These are phyloP conservation scores for Xylaria longipes DNA, from an alignment of 495 filamentous ascomycete species.

Conservation along the genomic window DNA sequence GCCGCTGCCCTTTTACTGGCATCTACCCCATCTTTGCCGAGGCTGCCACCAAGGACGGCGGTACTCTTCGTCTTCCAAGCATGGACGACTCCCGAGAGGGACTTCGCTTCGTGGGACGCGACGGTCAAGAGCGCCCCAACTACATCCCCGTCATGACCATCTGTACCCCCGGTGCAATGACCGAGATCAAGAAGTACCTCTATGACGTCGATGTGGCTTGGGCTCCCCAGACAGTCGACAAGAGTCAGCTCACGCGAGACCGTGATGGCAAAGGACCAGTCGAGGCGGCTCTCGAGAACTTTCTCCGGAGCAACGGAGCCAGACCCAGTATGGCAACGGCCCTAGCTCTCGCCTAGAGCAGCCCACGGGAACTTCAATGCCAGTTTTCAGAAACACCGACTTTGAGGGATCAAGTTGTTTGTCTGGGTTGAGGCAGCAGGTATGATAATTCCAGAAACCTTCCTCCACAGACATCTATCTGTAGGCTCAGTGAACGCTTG, in stretches of 20 bases:
- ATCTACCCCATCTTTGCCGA: neutral
- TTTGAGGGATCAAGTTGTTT: neutral
- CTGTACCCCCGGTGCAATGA: neutral
- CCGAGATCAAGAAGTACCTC: slow-evolving; percentile 14
- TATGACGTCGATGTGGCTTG: neutral
- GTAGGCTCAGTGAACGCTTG: neutral
- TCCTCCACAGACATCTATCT: neutral
- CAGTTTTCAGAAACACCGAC: neutral
- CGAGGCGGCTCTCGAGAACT: neutral
- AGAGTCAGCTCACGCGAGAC: neutral
- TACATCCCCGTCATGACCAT: neutral
- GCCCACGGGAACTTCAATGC: neutral
- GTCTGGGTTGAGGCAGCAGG: neutral
- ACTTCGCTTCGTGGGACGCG: slow-evolving; percentile 5
- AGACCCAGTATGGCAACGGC: neutral
- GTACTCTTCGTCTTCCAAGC: neutral
- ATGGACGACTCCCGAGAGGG: neutral
- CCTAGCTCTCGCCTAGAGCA: too few relatives aligned
- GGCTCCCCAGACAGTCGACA: neutral
- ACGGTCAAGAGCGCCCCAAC: neutral
- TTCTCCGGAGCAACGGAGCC: neutral
- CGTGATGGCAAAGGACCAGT: neutral
- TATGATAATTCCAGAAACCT: neutral
- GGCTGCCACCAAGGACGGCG: neutral
- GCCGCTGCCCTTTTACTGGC: neutral